Evolutionary conservation across 257 asterid species (phyloP), one percentile per base, ranked within the genome.

Genomic region (Capsicum rhomboideum): DNA sequence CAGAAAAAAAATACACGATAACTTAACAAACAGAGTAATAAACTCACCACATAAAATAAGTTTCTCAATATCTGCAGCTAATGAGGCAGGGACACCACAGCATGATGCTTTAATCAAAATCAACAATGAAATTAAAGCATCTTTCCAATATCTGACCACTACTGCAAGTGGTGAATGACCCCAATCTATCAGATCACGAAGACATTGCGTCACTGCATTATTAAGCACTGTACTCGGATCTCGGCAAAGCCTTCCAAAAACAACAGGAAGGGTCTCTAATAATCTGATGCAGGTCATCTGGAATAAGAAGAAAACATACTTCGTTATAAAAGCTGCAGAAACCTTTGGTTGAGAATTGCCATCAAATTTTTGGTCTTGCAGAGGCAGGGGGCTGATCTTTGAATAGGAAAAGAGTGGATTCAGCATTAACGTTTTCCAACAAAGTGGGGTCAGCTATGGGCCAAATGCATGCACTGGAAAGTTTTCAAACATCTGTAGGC

Each of bases 281-380:
- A 96, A 66, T 63, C 99, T 95, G 89, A 96, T 92, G 86, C 95
- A 92, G 10, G 97, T 89, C 98, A 96, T 93, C 99, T 96, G 97
- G 56, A 74, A 49, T 37, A 16, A 29, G 79, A 50, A 13, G 44
- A 56, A 46, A 42, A 18, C 34, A 86, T 18, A 26, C 61, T 82
- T 52, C 3, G 67, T 66, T 71, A 54, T 10, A 31, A 28, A 49
- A 42, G 28, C 31, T 17, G 49, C 29, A 50, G 79, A 64, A 66
- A 82, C 61, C 50, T 82, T 61, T 49, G 29, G 29, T 28, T 66
- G 59, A 28, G 50, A 31, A 66, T 66, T 56, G 55, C 59, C 64
- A 68, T 50, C 84, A 61, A 82, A 82, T 17, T 44, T 61, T 61
- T 81, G 49, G 54, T 44, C 72, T 49, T 34, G n/a, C n/a, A 34